Evolutionary conservation across 495 filamentous ascomycete species (phyloP).

Genomic region (Neurospora sp.): DNA sequence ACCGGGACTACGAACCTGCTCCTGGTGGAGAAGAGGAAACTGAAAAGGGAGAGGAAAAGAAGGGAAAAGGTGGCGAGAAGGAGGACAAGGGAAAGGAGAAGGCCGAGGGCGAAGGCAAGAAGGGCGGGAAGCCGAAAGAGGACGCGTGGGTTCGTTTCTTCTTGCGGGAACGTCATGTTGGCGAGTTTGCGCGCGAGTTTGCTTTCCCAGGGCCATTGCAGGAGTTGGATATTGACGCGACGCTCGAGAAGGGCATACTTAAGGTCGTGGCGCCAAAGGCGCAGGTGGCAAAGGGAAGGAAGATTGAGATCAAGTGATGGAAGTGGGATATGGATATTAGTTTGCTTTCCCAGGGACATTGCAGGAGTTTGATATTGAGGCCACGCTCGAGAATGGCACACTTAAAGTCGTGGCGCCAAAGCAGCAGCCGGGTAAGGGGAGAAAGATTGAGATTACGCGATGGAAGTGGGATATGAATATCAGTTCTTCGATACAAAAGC

Average conservation of each 20-base stretch:
- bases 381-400: slow-evolving; percentile 12
- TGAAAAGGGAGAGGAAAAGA: not conserved
- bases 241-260: slow-evolving; percentile 13
- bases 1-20: slow-evolving; percentile 31
- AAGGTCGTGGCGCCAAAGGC: slow-evolving; percentile 16
- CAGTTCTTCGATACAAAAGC: not conserved
- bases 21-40: not conserved
- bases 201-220: slow-evolving; percentile 13
- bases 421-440: slow-evolving; percentile 2
- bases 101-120: not conserved
- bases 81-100: slow-evolving; percentile 1
- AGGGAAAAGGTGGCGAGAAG: not conserved
- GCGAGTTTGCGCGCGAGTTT: slow-evolving; percentile 17
- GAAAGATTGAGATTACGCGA: slow-evolving; percentile 9
- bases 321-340: not conserved
- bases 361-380: slow-evolving; percentile 13
- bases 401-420: slow-evolving; percentile 15
- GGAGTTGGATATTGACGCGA: slow-evolving; percentile 17
- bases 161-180: slow-evolving; percentile 9
- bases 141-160: slow-evolving; percentile 3
- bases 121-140: not conserved
- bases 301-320: slow-evolving; percentile 10
- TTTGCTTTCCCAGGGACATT: slow-evolving; percentile 14
- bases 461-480: not conserved
- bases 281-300: slow-evolving; percentile 1